Evolutionary conservation across 768 basidiomycete genomes (phyloP).

Genomic region (Psilocybe azurescens): DNA sequence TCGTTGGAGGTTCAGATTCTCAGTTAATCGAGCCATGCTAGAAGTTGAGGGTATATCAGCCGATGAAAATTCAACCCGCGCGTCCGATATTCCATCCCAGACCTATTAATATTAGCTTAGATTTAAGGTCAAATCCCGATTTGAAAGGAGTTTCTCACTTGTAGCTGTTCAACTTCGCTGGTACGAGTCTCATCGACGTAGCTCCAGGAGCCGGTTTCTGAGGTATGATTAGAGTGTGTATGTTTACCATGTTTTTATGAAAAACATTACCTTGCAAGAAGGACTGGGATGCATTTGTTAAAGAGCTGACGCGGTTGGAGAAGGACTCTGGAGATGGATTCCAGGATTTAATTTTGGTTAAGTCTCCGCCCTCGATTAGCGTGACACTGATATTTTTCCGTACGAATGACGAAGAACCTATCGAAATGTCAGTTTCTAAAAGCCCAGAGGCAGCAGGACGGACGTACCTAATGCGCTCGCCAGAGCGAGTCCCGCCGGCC

Average conservation of each 20-base stretch:
- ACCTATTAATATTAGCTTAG: slow-evolving; percentile 49
- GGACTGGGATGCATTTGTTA: slow-evolving; percentile 73
- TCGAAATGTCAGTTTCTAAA: slow-evolving; percentile 9
- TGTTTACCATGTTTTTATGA: background rate
- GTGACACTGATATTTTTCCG: slow-evolving; percentile 64
- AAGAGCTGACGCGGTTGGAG: slow-evolving; percentile 87
- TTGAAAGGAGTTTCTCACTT: slow-evolving; percentile 51
- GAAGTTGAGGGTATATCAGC: slow-evolving; percentile 45
- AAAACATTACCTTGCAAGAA: slow-evolving; percentile 65
- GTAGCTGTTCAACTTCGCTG: slow-evolving; percentile 81
- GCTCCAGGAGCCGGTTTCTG: slow-evolving; percentile 87
- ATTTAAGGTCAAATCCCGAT: background rate
- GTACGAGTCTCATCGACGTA: slow-evolving; percentile 73
- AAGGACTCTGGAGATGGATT: slow-evolving; percentile 53
- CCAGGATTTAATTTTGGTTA: slow-evolving; percentile 76
- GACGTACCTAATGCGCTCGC: slow-evolving; percentile 80
- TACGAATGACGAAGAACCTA: slow-evolving; percentile 60
- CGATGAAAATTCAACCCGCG: slow-evolving; percentile 75
- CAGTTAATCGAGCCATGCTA: slow-evolving; percentile 84
- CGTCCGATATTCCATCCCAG: slow-evolving; percentile 91
- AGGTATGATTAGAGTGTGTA: slow-evolving; percentile 10
- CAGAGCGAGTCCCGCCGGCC: slow-evolving; percentile 89
- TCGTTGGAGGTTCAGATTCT: slow-evolving; percentile 93
- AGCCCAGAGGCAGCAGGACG: slow-evolving; percentile 24
- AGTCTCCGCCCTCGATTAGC: slow-evolving; percentile 82